Base-by-base conservation (phyloP, 2,329 filamentous ascomycete genomes). In the Fusarium robinianum region DNA sequence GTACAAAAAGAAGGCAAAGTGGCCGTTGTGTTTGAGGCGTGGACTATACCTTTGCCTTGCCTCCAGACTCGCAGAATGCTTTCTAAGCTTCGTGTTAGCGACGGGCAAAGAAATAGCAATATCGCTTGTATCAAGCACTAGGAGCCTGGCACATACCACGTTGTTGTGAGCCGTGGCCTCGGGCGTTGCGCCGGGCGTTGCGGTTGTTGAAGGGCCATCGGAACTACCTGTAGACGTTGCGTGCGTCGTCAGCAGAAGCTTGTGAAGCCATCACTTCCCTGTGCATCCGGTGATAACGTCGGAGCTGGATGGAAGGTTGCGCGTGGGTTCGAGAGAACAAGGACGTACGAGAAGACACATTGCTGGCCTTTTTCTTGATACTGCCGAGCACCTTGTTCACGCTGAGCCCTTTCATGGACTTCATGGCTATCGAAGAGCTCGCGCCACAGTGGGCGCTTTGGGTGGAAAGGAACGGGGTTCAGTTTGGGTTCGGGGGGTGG, bases 21-120 rank as follows among this genome's bases (percentile, higher is more conserved):
- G 26, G 31, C 12, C 8, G 24, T 21, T n/a, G 11, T 25, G 14
- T 5, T 26, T 9, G 5, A 72, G n/a, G n/a, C n/a, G n/a, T n/a
- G n/a, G n/a, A n/a, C n/a, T 71, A 46, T 76, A 82, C 77, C 58
- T 77, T 68, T 55, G 75, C 72, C 62, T 80, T 78, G 44, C 79
- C 77, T 51, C 81, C 83, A 35, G 87, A 85, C 70, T 92, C 86
- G 75, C 89, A 95, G 66, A 95, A 95, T 30, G 82, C 77, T 75
- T 78, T 87, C 88, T 91, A 50, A 25, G 14, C 21, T 24, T 27
- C 22, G 27, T n/a, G 50, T 66, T 40, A 67, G 58, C 49, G 35
- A 41, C 21, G 45, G 43, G 27, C 39, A 41, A 40, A 30, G 11
- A n/a, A 24, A 15, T 23, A 27, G 45, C 30, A 32, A 48, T 16